Base-by-base conservation (phyloP, 768 basidiomycete species). In the Tylopilus subfusipes region DNA sequence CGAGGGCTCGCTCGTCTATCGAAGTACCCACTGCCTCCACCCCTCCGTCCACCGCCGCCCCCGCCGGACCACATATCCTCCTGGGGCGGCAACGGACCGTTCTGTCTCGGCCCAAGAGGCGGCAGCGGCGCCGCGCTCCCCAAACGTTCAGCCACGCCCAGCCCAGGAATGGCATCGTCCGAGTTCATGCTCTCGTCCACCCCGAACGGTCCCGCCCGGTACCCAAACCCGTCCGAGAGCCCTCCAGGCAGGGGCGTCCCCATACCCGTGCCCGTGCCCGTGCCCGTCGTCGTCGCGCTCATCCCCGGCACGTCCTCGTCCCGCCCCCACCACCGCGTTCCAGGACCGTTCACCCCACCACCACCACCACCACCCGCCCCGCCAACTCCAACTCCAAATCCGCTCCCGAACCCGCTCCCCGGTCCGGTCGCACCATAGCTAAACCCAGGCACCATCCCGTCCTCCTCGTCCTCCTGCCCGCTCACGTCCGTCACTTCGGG, bases 391-490 rank as follows among this genome's bases (percentile, higher is more conserved):
- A 72, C 25, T 0, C 63, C 55, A 7, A 65, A 50, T 2, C 63
- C 62, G 4, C 49, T 49, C 0, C 63, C 63, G 2, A 61, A 33
- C 5, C 53, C 59, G 1, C 46, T 21, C 4, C 40, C 31, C 36
- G 22, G 30, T 5, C 53, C 47, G 38, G n/a, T 4, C 59, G 21
- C 22, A 25, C 63, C 74, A 30, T 74, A 76, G 31, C 83, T 82
- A 57, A 93, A 85, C 8, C 91, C 90, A 27, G 90, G 89, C 1
- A 90, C 84, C 75, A 84, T 80, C 55, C 65, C 77, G 22, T 87
- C 88, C 44, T 88, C 88, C 2, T 88, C 84, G 1, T 86, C 87
- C n/a, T 91, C 88, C 61, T 82, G 72, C 40, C 82, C 76, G 52
- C 77, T 73, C 62, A 72, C 70, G 64, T 84, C 86, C 18, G 71